phyloP scores from a whole-genome alignment of 2,329 filamentous ascomycete genomes.

The Penicillium verrucosum region DNA sequence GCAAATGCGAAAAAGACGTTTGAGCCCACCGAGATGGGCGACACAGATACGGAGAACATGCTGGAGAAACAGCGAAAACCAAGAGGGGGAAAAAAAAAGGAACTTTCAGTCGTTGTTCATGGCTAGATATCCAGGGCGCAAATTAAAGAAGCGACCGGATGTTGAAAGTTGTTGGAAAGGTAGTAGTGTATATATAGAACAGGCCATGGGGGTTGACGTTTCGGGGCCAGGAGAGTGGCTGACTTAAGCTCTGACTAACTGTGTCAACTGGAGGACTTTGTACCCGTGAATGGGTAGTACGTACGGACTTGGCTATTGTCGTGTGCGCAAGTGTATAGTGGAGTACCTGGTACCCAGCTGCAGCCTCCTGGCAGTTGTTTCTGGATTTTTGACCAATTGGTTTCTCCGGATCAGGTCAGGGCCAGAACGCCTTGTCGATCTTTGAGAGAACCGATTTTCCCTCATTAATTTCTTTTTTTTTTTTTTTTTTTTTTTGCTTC shows the following conservation, averaged over 20 bases:
- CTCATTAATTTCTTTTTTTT: background rate
- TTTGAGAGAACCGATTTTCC: background rate
- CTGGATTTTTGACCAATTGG: conserved; percentile 12
- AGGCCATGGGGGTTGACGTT: conserved; percentile 17
- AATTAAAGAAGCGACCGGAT: conserved; percentile 8
- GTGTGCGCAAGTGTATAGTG: conserved; percentile 1
- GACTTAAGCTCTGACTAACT: conserved; percentile 20
- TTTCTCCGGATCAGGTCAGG: conserved; percentile 17
- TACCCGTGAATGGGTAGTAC: background rate
- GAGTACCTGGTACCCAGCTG: conserved; percentile 8
- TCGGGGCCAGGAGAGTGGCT: conserved; percentile 20
- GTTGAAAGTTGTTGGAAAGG: conserved; percentile 7
- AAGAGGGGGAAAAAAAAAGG: background rate
- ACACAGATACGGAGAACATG: conserved; percentile 32
- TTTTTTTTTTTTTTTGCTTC: background rate
- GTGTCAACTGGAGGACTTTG: background rate
- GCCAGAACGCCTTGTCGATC: conserved; percentile 18
- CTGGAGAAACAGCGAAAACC: conserved; percentile 8
- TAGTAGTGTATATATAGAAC: conserved; percentile 14
- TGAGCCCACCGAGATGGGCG: conserved; percentile 64
- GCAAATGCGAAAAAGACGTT: conserved; percentile 72
- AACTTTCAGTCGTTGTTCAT: conserved; percentile 17
- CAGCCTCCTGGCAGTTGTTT: background rate
- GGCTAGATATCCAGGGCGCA: conserved; percentile 12
- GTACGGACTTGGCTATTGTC: conserved; percentile 1